These are phyloP conservation scores for Aureobasidium mangrovei DNA, from an alignment of 2,329 filamentous ascomycete genomes.

Conservation along the genomic window DNA sequence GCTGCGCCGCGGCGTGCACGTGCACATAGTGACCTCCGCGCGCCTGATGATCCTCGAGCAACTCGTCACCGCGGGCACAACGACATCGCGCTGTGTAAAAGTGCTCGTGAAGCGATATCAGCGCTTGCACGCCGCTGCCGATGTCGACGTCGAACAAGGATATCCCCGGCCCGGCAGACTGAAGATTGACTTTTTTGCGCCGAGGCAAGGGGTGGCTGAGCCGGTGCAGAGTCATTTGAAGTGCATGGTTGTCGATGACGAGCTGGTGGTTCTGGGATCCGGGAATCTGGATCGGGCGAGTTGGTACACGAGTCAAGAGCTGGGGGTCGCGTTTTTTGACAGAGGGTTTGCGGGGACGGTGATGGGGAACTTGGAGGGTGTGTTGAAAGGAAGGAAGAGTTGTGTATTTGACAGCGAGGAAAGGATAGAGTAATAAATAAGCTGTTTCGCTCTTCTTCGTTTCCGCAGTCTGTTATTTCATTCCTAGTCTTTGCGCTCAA, in stretches of 20 bases:
- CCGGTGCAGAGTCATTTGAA: slow-evolving; percentile 72
- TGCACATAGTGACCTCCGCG: slow-evolving; percentile 36
- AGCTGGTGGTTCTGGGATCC: slow-evolving; percentile 62
- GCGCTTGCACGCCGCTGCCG: slow-evolving; percentile 19
- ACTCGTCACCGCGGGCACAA: slow-evolving; percentile 68
- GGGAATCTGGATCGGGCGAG: slow-evolving; percentile 80
- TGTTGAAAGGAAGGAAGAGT: slow-evolving; percentile 17
- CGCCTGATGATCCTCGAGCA: slow-evolving; percentile 56
- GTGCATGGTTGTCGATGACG: slow-evolving; percentile 61
- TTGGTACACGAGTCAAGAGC: slow-evolving; percentile 79
- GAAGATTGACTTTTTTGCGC: slow-evolving; percentile 50
- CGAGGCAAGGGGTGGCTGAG: slow-evolving; percentile 32
- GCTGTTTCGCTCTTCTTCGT: too few species aligned
- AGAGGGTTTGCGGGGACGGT: slow-evolving; percentile 28
- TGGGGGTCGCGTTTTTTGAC: slow-evolving; percentile 55
- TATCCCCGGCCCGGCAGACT: slow-evolving; percentile 39
- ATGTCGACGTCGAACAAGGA: slow-evolving; percentile 36
- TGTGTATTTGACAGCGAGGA: slow-evolving; percentile 10
- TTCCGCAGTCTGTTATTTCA: too few species aligned
- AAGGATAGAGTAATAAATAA: too few species aligned
- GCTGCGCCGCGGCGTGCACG: slow-evolving; percentile 56
- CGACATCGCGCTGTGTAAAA: slow-evolving; percentile 56
- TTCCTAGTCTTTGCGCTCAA: too few species aligned
- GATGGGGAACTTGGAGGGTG: slow-evolving; percentile 15
- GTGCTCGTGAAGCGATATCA: slow-evolving; percentile 50